Conservation (phyloP, 2,329 filamentous ascomycete species). For the Madurella mycetomatis region DNA sequence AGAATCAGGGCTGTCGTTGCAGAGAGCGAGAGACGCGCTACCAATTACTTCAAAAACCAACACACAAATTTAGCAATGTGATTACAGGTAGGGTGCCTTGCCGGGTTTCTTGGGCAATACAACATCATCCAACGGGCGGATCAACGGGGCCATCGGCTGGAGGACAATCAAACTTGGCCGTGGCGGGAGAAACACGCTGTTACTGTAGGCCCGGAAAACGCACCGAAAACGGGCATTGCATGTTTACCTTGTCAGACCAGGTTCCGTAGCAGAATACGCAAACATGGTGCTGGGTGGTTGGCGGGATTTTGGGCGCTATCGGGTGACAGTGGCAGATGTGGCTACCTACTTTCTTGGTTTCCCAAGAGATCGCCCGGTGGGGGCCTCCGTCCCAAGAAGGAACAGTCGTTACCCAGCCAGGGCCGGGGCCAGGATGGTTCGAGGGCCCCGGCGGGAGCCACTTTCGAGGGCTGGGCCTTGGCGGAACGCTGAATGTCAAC, state of each 20-base stretch:
- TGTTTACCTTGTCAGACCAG: background rate
- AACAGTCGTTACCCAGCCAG: constrained; percentile 14
- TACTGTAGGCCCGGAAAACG: no score
- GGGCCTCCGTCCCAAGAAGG: constrained; percentile 4
- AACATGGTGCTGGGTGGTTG: constrained; percentile 3
- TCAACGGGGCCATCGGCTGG: no score
- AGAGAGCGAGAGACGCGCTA: background rate
- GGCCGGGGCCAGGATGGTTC: background rate
- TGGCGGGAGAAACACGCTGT: no score
- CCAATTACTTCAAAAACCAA: no score
- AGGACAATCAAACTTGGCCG: no score
- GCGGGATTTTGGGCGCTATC: constrained; percentile 7
- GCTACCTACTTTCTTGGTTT: constrained; percentile 8
- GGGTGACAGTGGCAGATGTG: constrained; percentile 15
- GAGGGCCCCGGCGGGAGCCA: background rate
- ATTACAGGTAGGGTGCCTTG: no score
- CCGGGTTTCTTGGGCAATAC: background rate
- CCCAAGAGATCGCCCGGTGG: constrained; percentile 13
- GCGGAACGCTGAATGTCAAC: constrained; percentile 24
- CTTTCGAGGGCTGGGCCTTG: constrained; percentile 10
- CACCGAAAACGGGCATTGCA: background rate
- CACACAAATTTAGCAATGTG: background rate
- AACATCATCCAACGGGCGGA: no score
- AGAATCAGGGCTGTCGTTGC: background rate
- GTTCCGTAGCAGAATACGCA: background rate